Evolutionary conservation across 805 yeast genomes (phyloP).

Genomic region (Priceomyces carsonii): DNA sequence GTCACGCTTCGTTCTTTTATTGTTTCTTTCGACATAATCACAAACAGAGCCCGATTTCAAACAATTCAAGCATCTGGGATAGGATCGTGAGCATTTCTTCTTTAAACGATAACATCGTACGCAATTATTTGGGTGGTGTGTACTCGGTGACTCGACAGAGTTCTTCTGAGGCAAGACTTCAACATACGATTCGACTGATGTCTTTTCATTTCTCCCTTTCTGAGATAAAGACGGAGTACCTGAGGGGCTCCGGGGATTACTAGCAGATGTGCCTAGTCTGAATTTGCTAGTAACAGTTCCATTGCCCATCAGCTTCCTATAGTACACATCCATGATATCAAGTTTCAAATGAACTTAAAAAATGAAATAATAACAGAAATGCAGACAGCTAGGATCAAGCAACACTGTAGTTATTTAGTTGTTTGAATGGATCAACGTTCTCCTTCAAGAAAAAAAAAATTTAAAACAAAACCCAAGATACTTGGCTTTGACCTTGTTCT

Average conservation of each 20-base stretch:
- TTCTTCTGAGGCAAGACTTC: neutral
- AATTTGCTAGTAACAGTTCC: constrained; percentile 40
- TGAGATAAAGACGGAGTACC: constrained; percentile 1
- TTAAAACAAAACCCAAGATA: no score
- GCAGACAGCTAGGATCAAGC: no score
- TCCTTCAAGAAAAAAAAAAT: no score
- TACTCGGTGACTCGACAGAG: constrained; percentile 11
- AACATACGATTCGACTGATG: neutral
- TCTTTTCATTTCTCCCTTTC: no score
- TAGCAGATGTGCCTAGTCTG: no score
- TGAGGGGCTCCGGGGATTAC: neutral
- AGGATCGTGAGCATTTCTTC: constrained; percentile 41
- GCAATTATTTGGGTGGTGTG: constrained; percentile 40
- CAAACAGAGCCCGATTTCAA: constrained; percentile 34
- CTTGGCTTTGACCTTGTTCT: no score
- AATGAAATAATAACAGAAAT: neutral
- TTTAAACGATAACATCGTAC: constrained; percentile 41
- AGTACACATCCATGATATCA: constrained; percentile 33
- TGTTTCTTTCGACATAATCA: constrained; percentile 34
- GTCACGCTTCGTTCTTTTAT: constrained; percentile 21
- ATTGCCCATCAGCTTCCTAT: constrained; percentile 39
- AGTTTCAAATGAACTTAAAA: neutral
- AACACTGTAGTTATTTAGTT: no score
- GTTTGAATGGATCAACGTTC: no score
- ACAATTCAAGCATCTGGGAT: constrained; percentile 41